Base-by-base conservation (phyloP, 2,329 filamentous ascomycete species). In the Penicillium crustosum region DNA sequence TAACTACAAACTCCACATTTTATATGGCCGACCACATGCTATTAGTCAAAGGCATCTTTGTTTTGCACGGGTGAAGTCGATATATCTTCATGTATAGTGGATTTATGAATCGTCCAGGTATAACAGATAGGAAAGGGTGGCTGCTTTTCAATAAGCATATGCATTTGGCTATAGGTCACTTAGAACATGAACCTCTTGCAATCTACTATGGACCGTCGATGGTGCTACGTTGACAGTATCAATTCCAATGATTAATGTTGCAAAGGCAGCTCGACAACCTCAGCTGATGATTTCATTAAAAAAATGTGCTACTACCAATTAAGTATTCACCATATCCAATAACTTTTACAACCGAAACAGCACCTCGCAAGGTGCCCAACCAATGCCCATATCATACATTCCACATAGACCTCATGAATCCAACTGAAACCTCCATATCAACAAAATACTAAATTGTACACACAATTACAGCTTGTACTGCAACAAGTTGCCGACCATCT, bases 401-500 rank as follows among this genome's bases (percentile, higher is more conserved):
- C 23, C 44, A 39, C 43, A n/a, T 53, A 53, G 29, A 53, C 35
- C 43, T 42, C 49, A 56, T 47, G 29, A 36, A 51, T 21, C 13
- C 21, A 36, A 35, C 17, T 13, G 8, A 41, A 48, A 12, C 21
- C 23, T 38, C 43, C 48, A n/a, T 49, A 53, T 36, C 33, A 55
- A 41, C 8, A 35, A 19, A 15, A 7, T n/a, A 2, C 9, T 35
- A 47, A 51, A 48, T n/a, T 4, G 25, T 35, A 50, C 43, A 1
- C 43, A 23, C 13, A 19, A 23, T 77, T 81, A 91, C 58, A 93
- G 75, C 84, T 94, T 94, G 57, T 84, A 84, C 68, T 81, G 76
- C 58, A 88, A 71, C 73, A 95, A 72, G 75, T 95, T 93, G 35
- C 75, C 74, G 59, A 91, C 78, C 86, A 94, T 96, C 81, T 92